Base-by-base conservation (phyloP, 1,139 yeast species). In the Wickerhamomyces sp. region DNA sequence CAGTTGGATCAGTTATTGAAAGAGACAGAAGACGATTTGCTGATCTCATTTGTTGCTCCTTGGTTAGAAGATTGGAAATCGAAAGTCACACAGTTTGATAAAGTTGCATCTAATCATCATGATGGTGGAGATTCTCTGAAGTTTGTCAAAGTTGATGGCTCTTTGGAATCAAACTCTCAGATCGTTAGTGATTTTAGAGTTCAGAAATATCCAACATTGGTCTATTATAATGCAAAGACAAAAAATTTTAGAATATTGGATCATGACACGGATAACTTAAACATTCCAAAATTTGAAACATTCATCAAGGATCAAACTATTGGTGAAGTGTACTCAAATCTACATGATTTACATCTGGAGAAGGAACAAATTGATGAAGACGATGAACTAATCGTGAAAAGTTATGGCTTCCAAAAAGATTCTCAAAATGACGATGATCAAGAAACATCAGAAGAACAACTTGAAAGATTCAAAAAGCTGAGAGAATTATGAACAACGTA, bases 61-160 rank as follows among this genome's bases (percentile, higher is more conserved):
- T 50, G 55, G 55, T 18, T 46, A 16, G 39, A 43, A 14, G 43
- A 41, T 20, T 50, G 50, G 51, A 37, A 30, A 12, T 39, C 40
- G 5, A 40, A 36, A 23, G 36, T 41, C 14, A 45, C 47, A 11
- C 40, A 41, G 17, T 45, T 31, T 32, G 54, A 49, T 21, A 39
- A 37, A 27, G 22, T 41, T 2, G 44, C 51, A 4, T 16, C 19
- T 17, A 16, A 24, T 8, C 20, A 25, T 30, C 20, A 23, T 30
- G 32, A 29, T 26, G 36, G 36, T 23, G 31, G 29, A 6, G 43
- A 40, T 12, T 8, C 31, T 3, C 32, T 42, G 16, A 29, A 32
- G 15, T 45, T 49, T 27, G 31, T 39, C 29, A 35, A 34, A 30
- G 17, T 46, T 22, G 51, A 47, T 34, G 43, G 41, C 4, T 38